These are phyloP conservation scores for Trichomonascaceae sp. DNA, from an alignment of 1,139 yeast genomes.

Conservation along the genomic window DNA sequence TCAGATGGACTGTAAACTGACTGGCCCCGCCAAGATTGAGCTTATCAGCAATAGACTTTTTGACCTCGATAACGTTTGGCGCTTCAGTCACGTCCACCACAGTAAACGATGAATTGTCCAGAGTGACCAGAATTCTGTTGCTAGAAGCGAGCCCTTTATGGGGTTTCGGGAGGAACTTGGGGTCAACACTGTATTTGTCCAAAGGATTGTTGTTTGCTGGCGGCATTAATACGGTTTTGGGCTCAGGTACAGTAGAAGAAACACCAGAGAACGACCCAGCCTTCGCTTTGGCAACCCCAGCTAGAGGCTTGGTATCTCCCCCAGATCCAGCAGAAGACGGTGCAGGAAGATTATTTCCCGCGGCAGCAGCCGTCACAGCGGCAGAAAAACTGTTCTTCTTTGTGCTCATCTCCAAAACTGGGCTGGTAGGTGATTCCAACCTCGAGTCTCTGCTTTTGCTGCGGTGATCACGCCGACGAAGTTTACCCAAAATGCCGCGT, in stretches of 20 bases:
- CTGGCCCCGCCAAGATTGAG: slow-evolving; percentile 31
- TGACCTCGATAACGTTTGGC: slow-evolving; percentile 24
- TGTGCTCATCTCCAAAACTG: slow-evolving; percentile 2
- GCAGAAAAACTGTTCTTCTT: background rate
- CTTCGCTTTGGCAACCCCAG: too few species aligned
- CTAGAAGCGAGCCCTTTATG: slow-evolving; percentile 11
- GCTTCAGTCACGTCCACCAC: slow-evolving; percentile 33
- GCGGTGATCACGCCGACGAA: slow-evolving; percentile 8
- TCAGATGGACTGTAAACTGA: slow-evolving; percentile 44
- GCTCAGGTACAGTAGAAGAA: too few species aligned
- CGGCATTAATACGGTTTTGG: too few species aligned
- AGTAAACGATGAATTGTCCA: slow-evolving; percentile 41
- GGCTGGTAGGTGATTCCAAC: slow-evolving; percentile 12
- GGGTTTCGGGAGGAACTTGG: slow-evolving; percentile 4
- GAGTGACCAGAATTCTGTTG: slow-evolving; percentile 39
- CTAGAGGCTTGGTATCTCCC: too few species aligned
- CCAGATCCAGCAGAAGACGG: too few species aligned
- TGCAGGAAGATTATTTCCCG: too few species aligned
- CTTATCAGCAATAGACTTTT: slow-evolving; percentile 28
- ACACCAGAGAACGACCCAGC: too few species aligned
- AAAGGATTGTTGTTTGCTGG: too few species aligned
- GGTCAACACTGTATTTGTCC: slow-evolving; percentile 4
- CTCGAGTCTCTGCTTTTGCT: slow-evolving; percentile 10
- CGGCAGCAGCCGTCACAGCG: too few species aligned
- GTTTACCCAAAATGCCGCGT: slow-evolving; percentile 10